Evolutionary conservation across 2,329 filamentous ascomycete species (phyloP).

Genomic region (Sphaerulina vaccinii): DNA sequence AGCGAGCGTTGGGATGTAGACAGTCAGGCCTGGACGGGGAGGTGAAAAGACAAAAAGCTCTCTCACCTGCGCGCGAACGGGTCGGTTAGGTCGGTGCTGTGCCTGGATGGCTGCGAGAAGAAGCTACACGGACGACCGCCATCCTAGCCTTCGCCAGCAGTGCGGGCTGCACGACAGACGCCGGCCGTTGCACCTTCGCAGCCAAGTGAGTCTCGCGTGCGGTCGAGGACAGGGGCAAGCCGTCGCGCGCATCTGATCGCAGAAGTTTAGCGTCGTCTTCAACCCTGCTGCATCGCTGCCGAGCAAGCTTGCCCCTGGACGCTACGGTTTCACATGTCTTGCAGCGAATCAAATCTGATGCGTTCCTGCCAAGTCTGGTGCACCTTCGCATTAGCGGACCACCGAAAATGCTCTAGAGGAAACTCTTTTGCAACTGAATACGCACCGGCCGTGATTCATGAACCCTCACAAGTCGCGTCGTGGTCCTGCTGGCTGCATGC

Average conservation of each 20-base stretch:
- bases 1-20: conserved; percentile 1
- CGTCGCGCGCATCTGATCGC: neutral
- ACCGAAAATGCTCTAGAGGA: conserved; percentile 1
- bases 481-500: too few species aligned
- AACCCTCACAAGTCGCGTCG: too few species aligned
- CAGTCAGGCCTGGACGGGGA: neutral
- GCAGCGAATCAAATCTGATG: neutral
- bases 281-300: neutral
- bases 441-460: neutral
- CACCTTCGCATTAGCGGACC: neutral
- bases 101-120: neutral
- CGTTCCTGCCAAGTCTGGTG: conserved; percentile 8
- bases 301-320: neutral
- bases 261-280: neutral
- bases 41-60: neutral
- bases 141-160: too few species aligned
- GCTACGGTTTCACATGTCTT: conserved; percentile 4
- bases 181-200: neutral
- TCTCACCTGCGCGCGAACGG: too few species aligned
- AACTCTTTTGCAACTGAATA: neutral
- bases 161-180: neutral
- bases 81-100: too few species aligned
- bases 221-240: neutral
- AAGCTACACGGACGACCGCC: neutral
- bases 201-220: neutral